Evolutionary conservation across 2,329 filamentous ascomycete species (phyloP).

Genomic region (Alternaria sp.): DNA sequence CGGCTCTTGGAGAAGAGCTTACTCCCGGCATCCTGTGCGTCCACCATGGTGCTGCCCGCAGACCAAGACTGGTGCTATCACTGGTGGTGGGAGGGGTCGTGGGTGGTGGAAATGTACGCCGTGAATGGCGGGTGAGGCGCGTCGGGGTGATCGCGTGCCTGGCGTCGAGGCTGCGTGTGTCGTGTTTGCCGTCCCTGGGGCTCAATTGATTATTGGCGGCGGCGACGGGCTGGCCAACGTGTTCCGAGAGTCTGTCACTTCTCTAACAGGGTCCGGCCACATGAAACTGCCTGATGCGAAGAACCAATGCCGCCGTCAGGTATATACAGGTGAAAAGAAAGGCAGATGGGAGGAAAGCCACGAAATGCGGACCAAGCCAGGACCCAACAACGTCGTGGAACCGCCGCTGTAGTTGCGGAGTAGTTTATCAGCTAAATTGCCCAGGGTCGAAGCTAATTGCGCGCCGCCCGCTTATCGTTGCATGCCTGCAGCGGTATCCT

Average conservation of each 20-base stretch:
- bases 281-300: conserved; percentile 10
- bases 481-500: conserved; percentile 3
- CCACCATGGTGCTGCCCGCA: conserved; percentile 37
- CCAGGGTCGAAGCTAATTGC: conserved; percentile 17
- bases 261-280: conserved; percentile 12
- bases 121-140: neutral
- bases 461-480: conserved; percentile 2
- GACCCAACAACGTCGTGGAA: conserved; percentile 8
- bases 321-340: neutral
- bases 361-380: neutral
- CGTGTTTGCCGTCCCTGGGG: neutral
- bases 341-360: neutral
- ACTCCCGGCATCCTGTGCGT: conserved; percentile 34
- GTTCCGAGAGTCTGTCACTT: conserved; percentile 6
- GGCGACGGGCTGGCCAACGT: conserved; percentile 3
- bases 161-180: neutral
- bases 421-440: conserved; percentile 9
- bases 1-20: conserved; percentile 51
- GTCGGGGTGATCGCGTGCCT: conserved; percentile 9
- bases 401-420: conserved; percentile 14
- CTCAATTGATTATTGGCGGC: neutral
- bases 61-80: neutral
- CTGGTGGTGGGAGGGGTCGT: neutral
- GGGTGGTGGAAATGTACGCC: neutral
- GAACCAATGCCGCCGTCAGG: conserved; percentile 5